phyloP scores from a whole-genome alignment of 352 stramenopile species.

The Globisporangium mamillatum region DNA sequence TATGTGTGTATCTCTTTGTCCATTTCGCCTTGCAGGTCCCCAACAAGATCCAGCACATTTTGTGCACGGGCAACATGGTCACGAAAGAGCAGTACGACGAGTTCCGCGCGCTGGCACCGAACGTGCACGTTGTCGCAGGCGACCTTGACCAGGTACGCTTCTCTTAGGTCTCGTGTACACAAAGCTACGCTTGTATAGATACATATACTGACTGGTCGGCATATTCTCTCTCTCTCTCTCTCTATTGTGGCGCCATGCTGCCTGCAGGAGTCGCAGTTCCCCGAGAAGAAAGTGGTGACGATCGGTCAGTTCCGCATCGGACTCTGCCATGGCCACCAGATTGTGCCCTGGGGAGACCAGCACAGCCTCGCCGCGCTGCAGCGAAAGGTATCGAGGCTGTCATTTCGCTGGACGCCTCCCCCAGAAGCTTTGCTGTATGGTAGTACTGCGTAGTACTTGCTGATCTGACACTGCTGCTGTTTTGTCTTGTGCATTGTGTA shows the following conservation, averaged over 20 bases:
- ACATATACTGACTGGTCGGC: background rate
- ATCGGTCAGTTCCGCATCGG: conserved; percentile 97
- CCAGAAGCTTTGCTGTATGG: background rate
- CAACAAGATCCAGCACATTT: conserved; percentile 98
- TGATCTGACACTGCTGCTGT: background rate
- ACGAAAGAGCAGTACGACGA: conserved; percentile 95
- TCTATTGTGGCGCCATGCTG: background rate
- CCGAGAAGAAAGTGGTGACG: conserved; percentile 94
- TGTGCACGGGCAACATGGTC: conserved; percentile 98
- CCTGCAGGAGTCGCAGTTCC: conserved; percentile 76
- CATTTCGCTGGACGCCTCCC: too few relatives aligned
- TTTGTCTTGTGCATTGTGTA: conserved; percentile 21
- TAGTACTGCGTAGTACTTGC: background rate
- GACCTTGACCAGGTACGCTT: conserved; percentile 90
- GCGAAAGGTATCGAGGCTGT: conserved; percentile 58
- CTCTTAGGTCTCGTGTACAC: background rate
- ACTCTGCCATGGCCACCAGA: conserved; percentile 97
- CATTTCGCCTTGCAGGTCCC: conserved; percentile 72
- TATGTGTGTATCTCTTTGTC: background rate
- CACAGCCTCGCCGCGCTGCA: conserved; percentile 86
- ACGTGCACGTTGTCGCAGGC: conserved; percentile 95
- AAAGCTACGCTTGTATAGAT: background rate
- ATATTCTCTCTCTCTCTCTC: background rate
- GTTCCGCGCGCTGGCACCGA: conserved; percentile 93
- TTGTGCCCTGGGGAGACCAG: conserved; percentile 90